Conservation (phyloP, 257 asterid species). For the Leptodermis oblonga region DNA sequence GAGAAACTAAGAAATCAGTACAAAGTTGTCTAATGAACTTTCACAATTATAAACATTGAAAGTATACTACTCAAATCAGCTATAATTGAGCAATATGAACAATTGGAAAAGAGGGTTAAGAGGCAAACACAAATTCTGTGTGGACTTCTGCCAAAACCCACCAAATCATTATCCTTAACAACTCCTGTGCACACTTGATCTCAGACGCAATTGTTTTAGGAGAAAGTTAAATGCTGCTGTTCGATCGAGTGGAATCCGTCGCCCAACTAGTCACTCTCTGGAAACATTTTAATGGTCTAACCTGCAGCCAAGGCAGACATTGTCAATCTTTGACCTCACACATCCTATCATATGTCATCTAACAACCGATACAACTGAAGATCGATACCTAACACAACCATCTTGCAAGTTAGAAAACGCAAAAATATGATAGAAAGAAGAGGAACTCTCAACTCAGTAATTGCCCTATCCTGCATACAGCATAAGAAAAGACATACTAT, state of each 20-base stretch:
- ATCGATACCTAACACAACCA: not conserved
- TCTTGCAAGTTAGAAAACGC: not conserved
- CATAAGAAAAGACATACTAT: not conserved
- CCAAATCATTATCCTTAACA: not conserved
- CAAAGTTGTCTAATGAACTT: not conserved
- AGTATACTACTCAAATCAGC: not conserved
- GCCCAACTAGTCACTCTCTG: slow-evolving; percentile 29
- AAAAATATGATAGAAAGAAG: not conserved
- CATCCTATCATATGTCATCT: not conserved
- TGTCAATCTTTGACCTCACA: not conserved
- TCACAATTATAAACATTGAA: not conserved
- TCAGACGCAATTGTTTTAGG: too few species aligned
- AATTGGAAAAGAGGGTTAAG: not conserved
- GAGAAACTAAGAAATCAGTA: not conserved
- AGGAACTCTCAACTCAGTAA: not conserved
- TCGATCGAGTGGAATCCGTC: slow-evolving; percentile 38
- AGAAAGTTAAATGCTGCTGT: slow-evolving; percentile 30
- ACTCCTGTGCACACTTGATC: too few species aligned
- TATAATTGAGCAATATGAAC: not conserved
- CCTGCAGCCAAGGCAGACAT: slow-evolving; percentile 37
- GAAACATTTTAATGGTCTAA: slow-evolving; percentile 73
- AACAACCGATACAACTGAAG: not conserved
- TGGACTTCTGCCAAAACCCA: not conserved
- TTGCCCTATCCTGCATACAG: not conserved
- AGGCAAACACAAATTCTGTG: not conserved